Evolutionary conservation across 1,139 yeast species (phyloP).

Genomic region (Pichia sp.): DNA sequence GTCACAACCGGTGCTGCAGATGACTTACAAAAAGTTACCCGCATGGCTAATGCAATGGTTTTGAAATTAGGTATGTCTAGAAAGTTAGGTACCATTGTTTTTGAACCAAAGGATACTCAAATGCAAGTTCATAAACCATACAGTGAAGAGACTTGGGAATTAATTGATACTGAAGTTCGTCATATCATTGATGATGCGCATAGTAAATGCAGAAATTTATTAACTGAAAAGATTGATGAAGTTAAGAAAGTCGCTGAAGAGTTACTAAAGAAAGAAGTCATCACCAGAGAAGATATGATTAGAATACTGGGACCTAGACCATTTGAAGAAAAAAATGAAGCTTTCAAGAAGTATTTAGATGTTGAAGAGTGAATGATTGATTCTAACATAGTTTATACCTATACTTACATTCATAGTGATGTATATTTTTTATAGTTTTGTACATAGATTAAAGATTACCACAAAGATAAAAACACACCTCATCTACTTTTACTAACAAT

Average conservation of each 20-base stretch:
- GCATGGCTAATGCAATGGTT: conserved; percentile 74
- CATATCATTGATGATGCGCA: conserved; percentile 51
- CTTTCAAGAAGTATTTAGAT: conserved; percentile 63
- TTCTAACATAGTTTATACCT: not conserved
- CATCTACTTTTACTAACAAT: too few relatives aligned
- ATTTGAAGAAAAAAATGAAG: conserved; percentile 71
- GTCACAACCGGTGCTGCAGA: conserved; percentile 80
- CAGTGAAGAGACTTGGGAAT: conserved; percentile 60
- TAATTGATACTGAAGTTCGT: conserved; percentile 62
- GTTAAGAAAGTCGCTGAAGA: conserved; percentile 68
- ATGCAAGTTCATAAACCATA: conserved; percentile 41
- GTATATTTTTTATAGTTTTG: not conserved
- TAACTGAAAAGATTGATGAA: conserved; percentile 52
- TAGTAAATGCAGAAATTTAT: conserved; percentile 44
- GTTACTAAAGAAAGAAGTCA: conserved; percentile 58
- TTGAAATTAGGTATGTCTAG: conserved; percentile 70
- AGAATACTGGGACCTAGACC: conserved; percentile 68
- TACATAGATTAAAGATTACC: not conserved
- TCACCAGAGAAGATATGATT: conserved; percentile 79
- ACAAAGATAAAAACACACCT: too few relatives aligned
- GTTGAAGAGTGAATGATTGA: conserved; percentile 8
- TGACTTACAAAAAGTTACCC: conserved; percentile 73
- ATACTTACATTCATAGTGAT: not conserved
- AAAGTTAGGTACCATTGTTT: conserved; percentile 44
- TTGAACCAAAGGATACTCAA: conserved; percentile 22